Evolutionary conservation across 768 basidiomycete species (phyloP), one percentile per base, ranked within the genome.

Genomic region (Agrocybe praecox): DNA sequence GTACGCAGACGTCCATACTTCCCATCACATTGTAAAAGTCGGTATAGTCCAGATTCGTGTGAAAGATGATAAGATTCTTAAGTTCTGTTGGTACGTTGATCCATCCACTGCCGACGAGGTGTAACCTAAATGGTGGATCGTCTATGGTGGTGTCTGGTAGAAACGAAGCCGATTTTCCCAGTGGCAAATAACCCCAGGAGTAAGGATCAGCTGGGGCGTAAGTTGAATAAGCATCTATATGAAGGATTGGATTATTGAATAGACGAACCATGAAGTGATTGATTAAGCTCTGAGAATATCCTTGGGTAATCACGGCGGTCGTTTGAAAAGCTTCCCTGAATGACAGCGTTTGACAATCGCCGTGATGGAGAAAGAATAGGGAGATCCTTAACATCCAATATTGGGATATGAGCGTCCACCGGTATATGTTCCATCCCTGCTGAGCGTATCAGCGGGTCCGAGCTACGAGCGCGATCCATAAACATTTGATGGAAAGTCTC

Each of bases 21-120:
- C 52, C 23, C 60, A 61, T 61, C 0, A 61, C 33, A 5, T 24
- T 2, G 53, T 59, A 59, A 18, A 46, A 59, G 6, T 61, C 60
- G 1, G 42, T 33, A 44, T 54, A 61, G 15, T 49, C 42, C 6
- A 61, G 45, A 18, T 51, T 52, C 7, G 47, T 61, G 32, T 57
- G 52, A 12, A 61, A 47, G 6, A 57, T 44, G 8, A 61, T 29
- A 32, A 61, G n/a, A 6, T 61, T 45, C 48, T 57, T 44, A 19
- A 61, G 43, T 29, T 54, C 60, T 1, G 44, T 42, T 1, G 60
- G 60, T 1, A 61, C 40, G 10, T 57, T 48, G 15, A 57, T 46
- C 12, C 46, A 48, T 3, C 56, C 55, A 21, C 42, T 50, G 12
- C 60, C 60, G 45, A 57, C 52, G 11, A 61, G 48, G 46, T 61